Evolutionary conservation across 805 yeast genomes (phyloP).

Genomic region (Ogataea saltuana): DNA sequence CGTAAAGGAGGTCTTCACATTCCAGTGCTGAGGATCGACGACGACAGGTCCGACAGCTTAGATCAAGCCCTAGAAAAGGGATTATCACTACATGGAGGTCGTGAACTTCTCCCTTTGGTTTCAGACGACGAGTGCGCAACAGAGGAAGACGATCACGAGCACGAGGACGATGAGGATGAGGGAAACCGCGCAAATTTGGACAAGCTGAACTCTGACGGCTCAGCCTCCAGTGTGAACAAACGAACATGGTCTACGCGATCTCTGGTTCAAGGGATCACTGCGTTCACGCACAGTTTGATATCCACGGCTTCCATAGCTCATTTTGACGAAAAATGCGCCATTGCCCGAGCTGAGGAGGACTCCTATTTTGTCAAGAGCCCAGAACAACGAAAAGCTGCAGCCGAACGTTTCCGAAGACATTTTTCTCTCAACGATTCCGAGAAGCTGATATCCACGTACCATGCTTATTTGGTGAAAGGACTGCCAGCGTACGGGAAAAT

Average conservation of each 20-base stretch:
- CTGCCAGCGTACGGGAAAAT: slow-evolving; percentile 83
- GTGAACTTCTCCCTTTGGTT: not conserved
- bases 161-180: slow-evolving; percentile 1
- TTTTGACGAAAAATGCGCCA: slow-evolving; percentile 44
- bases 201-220: slow-evolving; percentile 1
- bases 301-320: slow-evolving; percentile 44
- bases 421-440: slow-evolving; percentile 62
- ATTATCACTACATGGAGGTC: not conserved
- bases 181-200: not conserved
- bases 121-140: slow-evolving; percentile 9
- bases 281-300: slow-evolving; percentile 29
- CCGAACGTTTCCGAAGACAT: slow-evolving; percentile 59
- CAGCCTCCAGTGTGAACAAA: slow-evolving; percentile 8
- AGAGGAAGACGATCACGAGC: slow-evolving; percentile 7
- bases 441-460: slow-evolving; percentile 64
- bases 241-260: slow-evolving; percentile 30
- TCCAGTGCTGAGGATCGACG: slow-evolving; percentile 8
- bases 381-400: slow-evolving; percentile 46
- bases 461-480: slow-evolving; percentile 64
- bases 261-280: slow-evolving; percentile 32
- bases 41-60: not conserved
- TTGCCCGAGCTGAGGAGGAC: slow-evolving; percentile 47
- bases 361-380: slow-evolving; percentile 47
- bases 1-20: not conserved
- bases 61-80: not conserved